Conservation (phyloP, 148 eudicot species). For the Dysphania ambrosioides region DNA sequence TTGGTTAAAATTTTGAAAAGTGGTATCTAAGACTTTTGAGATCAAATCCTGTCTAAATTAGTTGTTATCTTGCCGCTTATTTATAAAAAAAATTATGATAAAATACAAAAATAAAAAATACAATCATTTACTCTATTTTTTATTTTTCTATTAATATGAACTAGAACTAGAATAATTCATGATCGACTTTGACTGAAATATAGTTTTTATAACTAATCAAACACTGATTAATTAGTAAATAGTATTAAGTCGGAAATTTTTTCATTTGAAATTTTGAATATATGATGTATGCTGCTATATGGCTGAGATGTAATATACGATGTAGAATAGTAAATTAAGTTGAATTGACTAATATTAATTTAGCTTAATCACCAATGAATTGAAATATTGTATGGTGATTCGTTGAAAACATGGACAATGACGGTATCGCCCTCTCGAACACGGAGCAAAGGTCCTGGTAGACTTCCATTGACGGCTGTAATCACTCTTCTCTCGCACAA, state of each 20-base stretch:
- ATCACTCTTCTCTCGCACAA: conserved; percentile 41
- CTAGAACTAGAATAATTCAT: background rate
- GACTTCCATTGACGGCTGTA: conserved; percentile 44
- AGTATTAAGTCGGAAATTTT: background rate
- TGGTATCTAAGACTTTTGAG: too few relatives aligned
- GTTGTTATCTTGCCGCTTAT: too few relatives aligned
- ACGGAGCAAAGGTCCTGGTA: conserved; percentile 52
- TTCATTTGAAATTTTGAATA: too few relatives aligned
- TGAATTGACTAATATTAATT: background rate
- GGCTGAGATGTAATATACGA: background rate
- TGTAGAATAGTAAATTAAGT: too few relatives aligned
- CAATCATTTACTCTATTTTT: too few relatives aligned
- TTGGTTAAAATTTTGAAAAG: too few relatives aligned
- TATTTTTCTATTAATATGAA: too few relatives aligned
- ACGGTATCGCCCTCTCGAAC: conserved; percentile 55
- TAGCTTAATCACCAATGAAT: conserved; percentile 50
- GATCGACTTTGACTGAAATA: background rate
- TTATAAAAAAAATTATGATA: too few relatives aligned
- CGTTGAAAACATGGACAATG: conserved; percentile 51
- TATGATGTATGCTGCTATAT: background rate
- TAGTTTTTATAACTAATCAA: background rate
- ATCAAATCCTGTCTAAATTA: too few relatives aligned
- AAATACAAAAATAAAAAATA: too few relatives aligned
- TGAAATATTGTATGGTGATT: conserved; percentile 50
- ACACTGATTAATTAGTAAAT: background rate